Percentiles rank a stretch among this genome's conserved stretches.
These are phyloP conservation scores for Vitis cinerea DNA, from an alignment of 164 flowering plant genomes.

Conservation along the genomic window DNA sequence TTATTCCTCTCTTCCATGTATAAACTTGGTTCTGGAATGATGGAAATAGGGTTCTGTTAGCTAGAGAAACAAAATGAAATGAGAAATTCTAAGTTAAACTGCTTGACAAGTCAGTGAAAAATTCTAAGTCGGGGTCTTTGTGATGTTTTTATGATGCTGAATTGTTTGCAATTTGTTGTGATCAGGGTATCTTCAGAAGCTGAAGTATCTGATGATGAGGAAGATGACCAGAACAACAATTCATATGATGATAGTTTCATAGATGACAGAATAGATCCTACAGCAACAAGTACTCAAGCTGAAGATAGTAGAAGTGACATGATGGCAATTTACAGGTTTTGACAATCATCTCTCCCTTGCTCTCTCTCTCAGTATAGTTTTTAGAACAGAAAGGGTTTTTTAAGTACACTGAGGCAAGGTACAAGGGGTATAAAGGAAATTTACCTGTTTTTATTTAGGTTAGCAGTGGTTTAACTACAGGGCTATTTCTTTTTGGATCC, in stretches of 20 bases:
- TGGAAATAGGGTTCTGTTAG: not conserved
- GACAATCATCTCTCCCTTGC: slow-evolving; percentile 11
- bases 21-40: not conserved
- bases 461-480: too few relatives aligned
- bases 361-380: not conserved
- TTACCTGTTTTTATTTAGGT: too few relatives aligned
- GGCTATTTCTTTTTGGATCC: too few relatives aligned
- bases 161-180: slow-evolving; percentile 11
- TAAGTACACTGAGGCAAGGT: too few relatives aligned
- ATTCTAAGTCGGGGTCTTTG: not conserved
- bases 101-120: too few relatives aligned
- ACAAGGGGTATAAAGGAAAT: too few relatives aligned
- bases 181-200: slow-evolving; percentile 79
- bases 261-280: slow-evolving; percentile 61
- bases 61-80: not conserved
- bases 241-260: slow-evolving; percentile 79
- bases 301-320: slow-evolving; percentile 55
- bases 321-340: slow-evolving; percentile 92
- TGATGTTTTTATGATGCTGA: not conserved
- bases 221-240: slow-evolving; percentile 40
- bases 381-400: not conserved
- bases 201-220: slow-evolving; percentile 67
- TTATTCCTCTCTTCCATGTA: not conserved
- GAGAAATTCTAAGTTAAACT: not conserved
- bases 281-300: slow-evolving; percentile 46